Percentiles rank a stretch among this genome's conserved stretches.
Conservation (phyloP, 169 alveolate genomes). For the Plasmodium gonderi region DNA sequence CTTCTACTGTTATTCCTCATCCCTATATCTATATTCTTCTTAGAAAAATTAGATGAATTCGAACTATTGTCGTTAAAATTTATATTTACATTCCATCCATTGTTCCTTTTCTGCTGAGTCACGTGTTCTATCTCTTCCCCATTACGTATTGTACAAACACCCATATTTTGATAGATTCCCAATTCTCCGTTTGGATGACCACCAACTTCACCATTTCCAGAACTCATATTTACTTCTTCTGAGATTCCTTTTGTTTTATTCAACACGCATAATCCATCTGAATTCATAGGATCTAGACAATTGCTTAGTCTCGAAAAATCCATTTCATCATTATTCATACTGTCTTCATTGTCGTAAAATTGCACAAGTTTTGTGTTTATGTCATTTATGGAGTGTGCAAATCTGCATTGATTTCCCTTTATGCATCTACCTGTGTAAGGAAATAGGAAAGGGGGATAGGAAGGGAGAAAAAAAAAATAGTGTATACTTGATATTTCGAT, state of each 20-base stretch:
- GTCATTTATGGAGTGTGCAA: constrained; percentile 59
- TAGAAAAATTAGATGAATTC: constrained; percentile 5
- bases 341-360: constrained; percentile 8
- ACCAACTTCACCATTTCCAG: not conserved
- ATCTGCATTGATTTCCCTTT: constrained; percentile 60
- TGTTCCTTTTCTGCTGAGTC: not conserved
- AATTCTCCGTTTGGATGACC: not conserved
- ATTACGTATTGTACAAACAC: too few species aligned
- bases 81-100: not conserved
- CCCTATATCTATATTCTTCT: not conserved
- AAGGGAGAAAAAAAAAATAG: not conserved
- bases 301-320: constrained; percentile 2
- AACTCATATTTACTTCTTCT: not conserved
- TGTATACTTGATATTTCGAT: too few species aligned
- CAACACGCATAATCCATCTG: not conserved
- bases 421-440: constrained; percentile 20
- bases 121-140: not conserved
- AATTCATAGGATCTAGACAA: not conserved
- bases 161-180: too few species aligned
- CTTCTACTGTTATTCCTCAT: not conserved
- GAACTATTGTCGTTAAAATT: not conserved
- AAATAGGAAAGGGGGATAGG: too few species aligned
- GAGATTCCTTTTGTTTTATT: not conserved
- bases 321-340: not conserved
- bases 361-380: constrained; percentile 60